Percentiles rank a stretch among this genome's conserved stretches.
Evolutionary conservation across 108 stramenopile genomes (phyloP).

Genomic region (Fragilaria radians): DNA sequence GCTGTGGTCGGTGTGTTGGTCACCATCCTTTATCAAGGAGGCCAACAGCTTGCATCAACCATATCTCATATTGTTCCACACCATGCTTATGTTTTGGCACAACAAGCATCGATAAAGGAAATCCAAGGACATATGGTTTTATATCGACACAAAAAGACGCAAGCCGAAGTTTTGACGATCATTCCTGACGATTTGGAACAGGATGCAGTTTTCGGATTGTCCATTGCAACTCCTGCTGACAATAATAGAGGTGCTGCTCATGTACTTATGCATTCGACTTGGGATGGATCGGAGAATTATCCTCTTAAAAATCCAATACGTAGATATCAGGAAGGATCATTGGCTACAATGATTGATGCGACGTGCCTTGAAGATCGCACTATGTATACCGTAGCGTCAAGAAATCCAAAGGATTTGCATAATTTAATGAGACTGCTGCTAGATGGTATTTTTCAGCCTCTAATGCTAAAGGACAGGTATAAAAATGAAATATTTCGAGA

Average conservation of each 20-base stretch:
- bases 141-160: slow-evolving; percentile 69
- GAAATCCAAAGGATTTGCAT: slow-evolving; percentile 80
- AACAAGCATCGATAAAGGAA: neutral
- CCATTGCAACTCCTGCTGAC: slow-evolving; percentile 83
- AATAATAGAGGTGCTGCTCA: slow-evolving; percentile 85
- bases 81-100: neutral
- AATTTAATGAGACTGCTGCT: slow-evolving; percentile 86
- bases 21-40: neutral
- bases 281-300: slow-evolving; percentile 86
- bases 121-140: slow-evolving; percentile 13
- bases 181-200: slow-evolving; percentile 64
- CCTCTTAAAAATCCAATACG: slow-evolving; percentile 93
- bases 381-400: slow-evolving; percentile 77
- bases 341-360: slow-evolving; percentile 93
- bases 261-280: slow-evolving; percentile 89
- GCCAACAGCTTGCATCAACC: neutral
- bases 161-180: slow-evolving; percentile 67
- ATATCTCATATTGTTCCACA: neutral
- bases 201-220: slow-evolving; percentile 94
- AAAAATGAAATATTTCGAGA: slow-evolving; percentile 75
- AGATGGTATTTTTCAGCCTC: slow-evolving; percentile 90
- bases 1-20: neutral
- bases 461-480: slow-evolving; percentile 48
- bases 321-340: slow-evolving; percentile 79
- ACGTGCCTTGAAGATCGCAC: slow-evolving; percentile 94